These are phyloP conservation scores for Aquilaria yunnanensis DNA, from an alignment of 345 rosid genomes.

Conservation along the genomic window DNA sequence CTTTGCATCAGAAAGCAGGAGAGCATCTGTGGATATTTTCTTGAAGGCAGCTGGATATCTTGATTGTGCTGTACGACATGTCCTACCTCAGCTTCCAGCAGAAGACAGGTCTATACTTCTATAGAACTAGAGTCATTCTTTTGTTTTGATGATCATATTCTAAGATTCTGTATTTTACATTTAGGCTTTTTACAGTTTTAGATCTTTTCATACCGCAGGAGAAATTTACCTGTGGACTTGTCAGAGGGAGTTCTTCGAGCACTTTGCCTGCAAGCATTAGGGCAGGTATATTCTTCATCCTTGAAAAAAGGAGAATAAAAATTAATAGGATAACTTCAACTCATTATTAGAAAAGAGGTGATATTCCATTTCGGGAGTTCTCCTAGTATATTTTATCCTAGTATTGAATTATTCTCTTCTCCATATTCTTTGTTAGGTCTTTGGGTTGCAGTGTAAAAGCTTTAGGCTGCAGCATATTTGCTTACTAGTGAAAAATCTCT, in stretches of 20 bases:
- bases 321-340: conserved; percentile 3
- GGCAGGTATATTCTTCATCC: conserved; percentile 57
- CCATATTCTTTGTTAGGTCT: too few species aligned
- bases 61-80: conserved; percentile 87
- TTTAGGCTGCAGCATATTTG: too few species aligned
- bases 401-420: too few species aligned
- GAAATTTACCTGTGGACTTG: conserved; percentile 87
- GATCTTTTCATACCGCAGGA: conserved; percentile 39
- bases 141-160: conserved; percentile 10
- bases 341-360: not conserved
- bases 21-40: conserved; percentile 84
- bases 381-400: too few species aligned
- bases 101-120: conserved; percentile 55
- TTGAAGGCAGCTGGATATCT: conserved; percentile 96
- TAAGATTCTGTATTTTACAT: not conserved
- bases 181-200: conserved; percentile 8
- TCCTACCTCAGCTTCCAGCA: conserved; percentile 77
- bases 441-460: too few species aligned
- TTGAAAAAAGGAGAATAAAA: conserved; percentile 14
- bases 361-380: too few species aligned
- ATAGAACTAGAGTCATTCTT: conserved; percentile 9
- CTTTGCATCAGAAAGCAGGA: conserved; percentile 60
- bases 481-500: too few species aligned
- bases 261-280: conserved; percentile 91
- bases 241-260: conserved; percentile 91